phyloP scores from a whole-genome alignment of 352 stramenopile species.

The Phytopythium cucurbitacearum region DNA sequence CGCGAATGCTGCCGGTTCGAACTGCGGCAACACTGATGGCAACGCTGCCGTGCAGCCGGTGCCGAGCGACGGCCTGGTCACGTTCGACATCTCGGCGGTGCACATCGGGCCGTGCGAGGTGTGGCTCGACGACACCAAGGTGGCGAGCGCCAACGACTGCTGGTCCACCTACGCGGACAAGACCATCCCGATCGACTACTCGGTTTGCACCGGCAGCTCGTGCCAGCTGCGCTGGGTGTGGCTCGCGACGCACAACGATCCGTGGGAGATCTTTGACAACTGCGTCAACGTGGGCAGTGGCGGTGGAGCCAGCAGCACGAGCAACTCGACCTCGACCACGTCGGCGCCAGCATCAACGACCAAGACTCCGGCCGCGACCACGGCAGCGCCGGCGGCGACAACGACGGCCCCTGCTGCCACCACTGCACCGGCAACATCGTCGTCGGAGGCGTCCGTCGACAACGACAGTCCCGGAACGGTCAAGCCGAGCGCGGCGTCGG shows the following conservation, averaged over 20 bases:
- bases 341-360: constrained; percentile 1
- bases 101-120: constrained; percentile 44
- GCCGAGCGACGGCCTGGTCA: constrained; percentile 14
- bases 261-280: constrained; percentile 46
- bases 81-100: constrained; percentile 24
- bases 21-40: constrained; percentile 29
- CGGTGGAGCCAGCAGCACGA: neutral
- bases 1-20: constrained; percentile 21
- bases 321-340: constrained; percentile 7
- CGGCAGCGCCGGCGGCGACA: neutral
- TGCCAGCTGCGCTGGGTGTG: constrained; percentile 41
- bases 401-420: constrained; percentile 9
- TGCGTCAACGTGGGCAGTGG: constrained; percentile 18
- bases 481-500: neutral
- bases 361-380: constrained; percentile 1
- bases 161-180: constrained; percentile 24
- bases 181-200: constrained; percentile 29
- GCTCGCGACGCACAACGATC: constrained; percentile 39
- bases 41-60: constrained; percentile 17
- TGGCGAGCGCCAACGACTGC: constrained; percentile 26
- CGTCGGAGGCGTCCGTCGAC: neutral
- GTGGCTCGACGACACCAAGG: constrained; percentile 30
- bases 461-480: constrained; percentile 3
- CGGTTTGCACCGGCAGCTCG: constrained; percentile 16
- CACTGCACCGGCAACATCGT: neutral